Evolutionary conservation across 116 monocot species (phyloP), one percentile per base, ranked within the genome.

Genomic region (Cymodocea nodosa): DNA sequence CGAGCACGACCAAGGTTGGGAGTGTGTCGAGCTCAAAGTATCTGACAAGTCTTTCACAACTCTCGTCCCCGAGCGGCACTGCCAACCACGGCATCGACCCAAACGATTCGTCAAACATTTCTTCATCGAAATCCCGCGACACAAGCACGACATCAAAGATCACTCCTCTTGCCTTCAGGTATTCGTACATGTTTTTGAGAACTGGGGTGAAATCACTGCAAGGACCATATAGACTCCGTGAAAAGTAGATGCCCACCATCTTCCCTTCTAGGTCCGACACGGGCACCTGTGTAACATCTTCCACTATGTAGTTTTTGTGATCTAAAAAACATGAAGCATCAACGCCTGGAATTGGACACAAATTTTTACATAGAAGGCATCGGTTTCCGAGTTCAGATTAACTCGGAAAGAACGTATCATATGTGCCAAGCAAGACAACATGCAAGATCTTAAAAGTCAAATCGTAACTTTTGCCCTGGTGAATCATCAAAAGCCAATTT

Each of bases 181-280:
- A 77, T 15, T 37, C 13, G 60, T 82, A 82, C 62, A 82, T 71
- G 15, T 78, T 57, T 12, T 35, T 22, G 23, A 84, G 80, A 17
- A 39, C 35, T 48, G 59, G 52, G 14, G 78, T 76, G 60, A 89
- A 89, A 35, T 80, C 68, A 13, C 23, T 24, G 67, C 77, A 71
- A 5, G 74, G 35, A 5, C 64, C 40, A 50, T 54, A 76, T 10
- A 63, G 66, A 56, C 62, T 76, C 14, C 75, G 14, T 15, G 62
- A 62, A 69, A 89, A 82, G 66, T 69, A 82, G 16, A 89, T 63
- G 54, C 70, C 79, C 24, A 89, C 78, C 62, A 78, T 50, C 59
- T 82, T 82, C 3, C 89, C 85, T 77, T 85, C 82, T 39, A 89
- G 76, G 22, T 82, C 74, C 0, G 89, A 70, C 2, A 89, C 63